phyloP scores from a whole-genome alignment of 495 filamentous ascomycete genomes.

The Daldinia grandis region DNA sequence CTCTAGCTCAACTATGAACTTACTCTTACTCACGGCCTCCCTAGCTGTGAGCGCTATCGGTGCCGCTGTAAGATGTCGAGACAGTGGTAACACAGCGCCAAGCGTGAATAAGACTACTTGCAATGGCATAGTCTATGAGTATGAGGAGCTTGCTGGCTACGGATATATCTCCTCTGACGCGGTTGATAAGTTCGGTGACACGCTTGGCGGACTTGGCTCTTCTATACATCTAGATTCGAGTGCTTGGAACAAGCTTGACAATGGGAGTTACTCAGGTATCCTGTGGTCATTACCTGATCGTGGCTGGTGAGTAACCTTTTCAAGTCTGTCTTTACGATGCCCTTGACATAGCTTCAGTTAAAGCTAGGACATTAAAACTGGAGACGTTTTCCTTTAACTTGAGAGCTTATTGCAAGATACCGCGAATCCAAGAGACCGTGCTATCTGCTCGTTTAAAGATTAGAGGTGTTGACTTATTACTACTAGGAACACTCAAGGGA shows the following conservation, averaged over 20 bases:
- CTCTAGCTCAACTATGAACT: conserved; percentile 18
- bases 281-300: conserved; percentile 75
- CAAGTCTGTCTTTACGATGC: neutral
- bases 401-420: neutral
- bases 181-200: conserved; percentile 77
- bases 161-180: conserved; percentile 68
- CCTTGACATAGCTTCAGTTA: neutral
- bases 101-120: conserved; percentile 55
- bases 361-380: neutral
- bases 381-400: too few relatives aligned
- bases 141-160: conserved; percentile 76
- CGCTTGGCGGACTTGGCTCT: conserved; percentile 73
- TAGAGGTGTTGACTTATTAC: neutral
- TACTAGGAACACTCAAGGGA: conserved; percentile 70
- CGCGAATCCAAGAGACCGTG: neutral
- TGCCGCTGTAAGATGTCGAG: conserved; percentile 6
- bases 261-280: conserved; percentile 67
- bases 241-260: conserved; percentile 67
- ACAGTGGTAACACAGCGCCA: neutral
- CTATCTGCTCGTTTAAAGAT: neutral
- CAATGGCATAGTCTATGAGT: conserved; percentile 69
- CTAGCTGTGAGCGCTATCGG: conserved; percentile 22
- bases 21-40: conserved; percentile 13
- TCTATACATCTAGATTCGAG: conserved; percentile 69
- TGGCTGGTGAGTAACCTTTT: conserved; percentile 62